phyloP scores from a whole-genome alignment of 768 basidiomycete species.

The Infundibulicybe gibba region DNA sequence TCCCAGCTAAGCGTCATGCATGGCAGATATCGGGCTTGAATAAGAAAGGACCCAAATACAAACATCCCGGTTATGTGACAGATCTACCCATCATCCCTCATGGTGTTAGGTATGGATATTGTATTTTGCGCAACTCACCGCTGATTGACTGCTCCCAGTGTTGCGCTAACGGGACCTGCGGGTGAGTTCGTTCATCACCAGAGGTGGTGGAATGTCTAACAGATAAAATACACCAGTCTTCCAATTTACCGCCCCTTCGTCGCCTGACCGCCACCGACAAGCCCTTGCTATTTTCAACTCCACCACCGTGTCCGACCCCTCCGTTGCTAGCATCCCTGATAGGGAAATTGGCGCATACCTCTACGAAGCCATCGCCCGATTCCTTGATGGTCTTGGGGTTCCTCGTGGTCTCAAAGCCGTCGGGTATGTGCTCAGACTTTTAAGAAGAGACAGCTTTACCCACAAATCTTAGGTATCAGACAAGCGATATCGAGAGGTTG shows the following conservation, averaged over 20 bases:
- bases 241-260: conserved; percentile 92
- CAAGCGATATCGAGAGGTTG: conserved; percentile 63
- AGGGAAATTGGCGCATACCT: conserved; percentile 74
- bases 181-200: conserved; percentile 32
- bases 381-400: conserved; percentile 81
- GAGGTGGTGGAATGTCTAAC: not conserved
- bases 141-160: conserved; percentile 32
- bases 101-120: conserved; percentile 60
- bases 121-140: not conserved
- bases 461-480: conserved; percentile 37
- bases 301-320: conserved; percentile 62
- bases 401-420: conserved; percentile 84
- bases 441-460: not conserved
- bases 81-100: conserved; percentile 91
- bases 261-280: conserved; percentile 87
- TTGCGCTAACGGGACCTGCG: conserved; percentile 88
- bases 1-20: not conserved
- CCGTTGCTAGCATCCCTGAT: conserved; percentile 72
- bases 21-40: conserved; percentile 86
- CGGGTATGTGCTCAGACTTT: conserved; percentile 36
- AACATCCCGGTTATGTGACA: conserved; percentile 86
- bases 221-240: conserved; percentile 53
- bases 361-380: conserved; percentile 83
- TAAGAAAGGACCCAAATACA: conserved; percentile 90
- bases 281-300: conserved; percentile 80